These are phyloP conservation scores for Lupinus albus DNA, from an alignment of 306 rosid genomes.

Conservation along the genomic window DNA sequence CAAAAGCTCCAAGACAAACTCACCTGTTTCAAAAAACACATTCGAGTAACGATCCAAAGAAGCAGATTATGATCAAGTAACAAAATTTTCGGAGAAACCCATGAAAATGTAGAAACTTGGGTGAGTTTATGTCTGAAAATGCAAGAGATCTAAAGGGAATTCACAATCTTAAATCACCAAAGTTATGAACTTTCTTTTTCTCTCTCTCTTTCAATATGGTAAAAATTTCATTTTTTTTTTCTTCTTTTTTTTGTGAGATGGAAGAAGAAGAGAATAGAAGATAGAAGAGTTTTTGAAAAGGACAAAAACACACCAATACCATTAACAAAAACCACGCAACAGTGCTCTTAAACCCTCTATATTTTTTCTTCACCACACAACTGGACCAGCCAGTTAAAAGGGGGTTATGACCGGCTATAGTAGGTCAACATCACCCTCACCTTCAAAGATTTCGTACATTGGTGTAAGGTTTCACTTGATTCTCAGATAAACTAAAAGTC, in stretches of 20 bases:
- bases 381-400: slow-evolving; percentile 57
- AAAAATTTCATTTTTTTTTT: background rate
- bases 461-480: too few relatives aligned
- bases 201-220: slow-evolving; percentile 33
- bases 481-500: too few relatives aligned
- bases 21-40: slow-evolving; percentile 51
- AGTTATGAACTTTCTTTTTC: slow-evolving; percentile 19
- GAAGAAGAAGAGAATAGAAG: slow-evolving; percentile 31
- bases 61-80: slow-evolving; percentile 43
- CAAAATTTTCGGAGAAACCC: slow-evolving; percentile 37
- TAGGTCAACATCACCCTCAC: slow-evolving; percentile 24
- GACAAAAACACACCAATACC: slow-evolving; percentile 55
- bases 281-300: slow-evolving; percentile 36
- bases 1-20: slow-evolving; percentile 39
- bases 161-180: slow-evolving; percentile 35
- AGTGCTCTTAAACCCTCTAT: slow-evolving; percentile 74
- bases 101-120: slow-evolving; percentile 23
- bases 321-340: slow-evolving; percentile 58
- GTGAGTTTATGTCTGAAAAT: slow-evolving; percentile 34
- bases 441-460: too few relatives aligned
- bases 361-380: slow-evolving; percentile 60
- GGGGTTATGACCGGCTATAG: slow-evolving; percentile 47
- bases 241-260: slow-evolving; percentile 26
- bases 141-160: slow-evolving; percentile 49
- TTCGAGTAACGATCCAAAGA: slow-evolving; percentile 38